phyloP scores from a whole-genome alignment of 179 eudicot genomes.

The Dionaea muscipula region DNA sequence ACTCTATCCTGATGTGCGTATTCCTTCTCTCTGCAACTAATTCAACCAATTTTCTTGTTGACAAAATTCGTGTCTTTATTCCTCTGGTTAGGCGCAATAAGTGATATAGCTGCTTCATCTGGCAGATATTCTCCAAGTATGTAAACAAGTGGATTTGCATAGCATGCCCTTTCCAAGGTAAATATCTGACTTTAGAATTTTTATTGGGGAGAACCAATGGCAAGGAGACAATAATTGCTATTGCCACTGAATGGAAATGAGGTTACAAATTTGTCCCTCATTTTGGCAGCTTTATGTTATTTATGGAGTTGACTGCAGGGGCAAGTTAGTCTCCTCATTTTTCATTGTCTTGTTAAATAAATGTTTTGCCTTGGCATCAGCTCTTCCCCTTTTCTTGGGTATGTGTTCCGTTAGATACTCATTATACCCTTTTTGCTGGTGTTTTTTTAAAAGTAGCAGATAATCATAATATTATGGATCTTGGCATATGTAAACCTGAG shows the following conservation, averaged over 20 bases:
- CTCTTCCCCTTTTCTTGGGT: too few species aligned
- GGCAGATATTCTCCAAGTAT: slow-evolving; percentile 73
- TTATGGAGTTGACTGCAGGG: too few species aligned
- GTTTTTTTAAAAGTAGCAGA: neutral
- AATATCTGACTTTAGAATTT: slow-evolving; percentile 2
- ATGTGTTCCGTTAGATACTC: neutral
- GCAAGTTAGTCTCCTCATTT: too few species aligned
- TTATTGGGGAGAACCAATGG: neutral
- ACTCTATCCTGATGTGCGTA: slow-evolving; percentile 58
- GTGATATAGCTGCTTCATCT: slow-evolving; percentile 3
- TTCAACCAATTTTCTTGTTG: slow-evolving; percentile 8
- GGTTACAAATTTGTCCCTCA: too few species aligned
- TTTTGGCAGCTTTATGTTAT: too few species aligned
- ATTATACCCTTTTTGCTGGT: neutral
- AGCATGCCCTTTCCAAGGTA: slow-evolving; percentile 97
- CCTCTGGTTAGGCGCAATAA: neutral
- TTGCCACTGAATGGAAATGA: too few species aligned
- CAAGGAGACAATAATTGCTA: too few species aligned
- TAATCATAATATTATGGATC: neutral
- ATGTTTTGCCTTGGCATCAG: too few species aligned
- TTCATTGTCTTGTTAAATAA: too few species aligned
- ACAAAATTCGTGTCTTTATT: neutral
- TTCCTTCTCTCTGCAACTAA: slow-evolving; percentile 11
- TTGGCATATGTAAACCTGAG: too few species aligned
- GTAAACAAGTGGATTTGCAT: slow-evolving; percentile 89